These are phyloP conservation scores for Phalaenopsis equestris DNA, from an alignment of 106 monocot genomes.

Conservation along the genomic window DNA sequence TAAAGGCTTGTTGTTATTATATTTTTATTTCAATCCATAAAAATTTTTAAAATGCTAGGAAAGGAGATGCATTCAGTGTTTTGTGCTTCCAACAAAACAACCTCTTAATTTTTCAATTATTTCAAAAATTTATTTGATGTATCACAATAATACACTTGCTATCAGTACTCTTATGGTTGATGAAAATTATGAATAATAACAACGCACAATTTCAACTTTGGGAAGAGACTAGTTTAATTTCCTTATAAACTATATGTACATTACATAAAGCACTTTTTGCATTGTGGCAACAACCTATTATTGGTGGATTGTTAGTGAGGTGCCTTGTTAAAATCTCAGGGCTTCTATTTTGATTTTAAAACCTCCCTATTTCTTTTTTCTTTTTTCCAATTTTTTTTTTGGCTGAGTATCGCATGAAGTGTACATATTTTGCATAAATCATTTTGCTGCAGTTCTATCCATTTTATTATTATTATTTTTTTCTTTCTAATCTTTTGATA, in stretches of 20 bases:
- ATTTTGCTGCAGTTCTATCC: not conserved
- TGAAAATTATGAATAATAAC: not conserved
- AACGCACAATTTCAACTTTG: not conserved
- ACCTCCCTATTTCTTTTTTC: too few relatives aligned
- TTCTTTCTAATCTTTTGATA: not conserved
- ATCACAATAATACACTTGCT: not conserved
- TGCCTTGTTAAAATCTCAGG: too few relatives aligned
- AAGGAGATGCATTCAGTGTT: too few relatives aligned
- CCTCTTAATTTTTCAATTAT: not conserved
- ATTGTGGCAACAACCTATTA: not conserved
- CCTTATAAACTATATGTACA: not conserved
- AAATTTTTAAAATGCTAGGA: too few relatives aligned
- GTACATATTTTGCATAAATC: not conserved
- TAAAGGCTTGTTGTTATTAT: too few relatives aligned
- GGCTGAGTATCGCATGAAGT: too few relatives aligned
- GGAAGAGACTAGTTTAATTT: not conserved
- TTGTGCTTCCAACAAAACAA: too few relatives aligned
- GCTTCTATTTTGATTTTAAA: too few relatives aligned
- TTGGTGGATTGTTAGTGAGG: not conserved
- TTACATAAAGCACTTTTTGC: not conserved
- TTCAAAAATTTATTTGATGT: not conserved
- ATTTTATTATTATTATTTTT: not conserved
- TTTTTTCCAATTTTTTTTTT: too few relatives aligned
- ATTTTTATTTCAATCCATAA: too few relatives aligned
- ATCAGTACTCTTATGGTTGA: not conserved